Base-by-base conservation (phyloP, 2,329 filamentous ascomycete species). In the Ilyonectria mors-panacis region DNA sequence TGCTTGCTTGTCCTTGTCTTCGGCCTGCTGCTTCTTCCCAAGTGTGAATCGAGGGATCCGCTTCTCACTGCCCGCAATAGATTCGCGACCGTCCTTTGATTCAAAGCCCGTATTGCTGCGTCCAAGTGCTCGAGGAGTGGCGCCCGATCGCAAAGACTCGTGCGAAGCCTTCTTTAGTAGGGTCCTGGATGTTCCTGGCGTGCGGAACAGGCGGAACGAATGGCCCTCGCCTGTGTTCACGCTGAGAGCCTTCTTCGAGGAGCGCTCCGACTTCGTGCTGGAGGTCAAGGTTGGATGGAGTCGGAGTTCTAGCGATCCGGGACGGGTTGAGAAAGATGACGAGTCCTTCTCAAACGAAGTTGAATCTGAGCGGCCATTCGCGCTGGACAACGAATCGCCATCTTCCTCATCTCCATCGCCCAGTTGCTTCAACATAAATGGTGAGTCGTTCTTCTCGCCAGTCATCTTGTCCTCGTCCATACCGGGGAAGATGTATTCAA, bases 401-500 rank as follows among this genome's bases (percentile, higher is more conserved):
- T 86, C 86, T 21, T 89, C 86, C 1, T 87, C 84, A 2, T 87
- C 85, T 35, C 84, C 67, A 13, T 70, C 73, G 17, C 67, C 28
- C 15, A 71, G 64, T 78, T 80, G 87, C 70, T 83, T 87, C 42
- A 85, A 63, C 63, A 86, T 78, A 80, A 91, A 90, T 0, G 91
- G 89, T 6, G 90, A 91, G 60, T 90, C 89, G 39, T 86, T 86
- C 65, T 87, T 88, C 35, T 82, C 81, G 54, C 83, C 83, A 26
- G 73, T 79, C 4, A 73, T 68, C 62, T 82, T 83, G 81, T 79
- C 91, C n/a, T 79, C 84, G 21, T 92, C 91, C 73, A 93, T 89
- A 12, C 93, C 94, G 0, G 96, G 97, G 84, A 99, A 99, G 73
- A 99, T 94, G 81, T 99, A 99, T 81, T 98, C 95, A 73, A 99